Conservation (phyloP, 2,329 filamentous ascomycete species). For the Rhynchosporium secalis region DNA sequence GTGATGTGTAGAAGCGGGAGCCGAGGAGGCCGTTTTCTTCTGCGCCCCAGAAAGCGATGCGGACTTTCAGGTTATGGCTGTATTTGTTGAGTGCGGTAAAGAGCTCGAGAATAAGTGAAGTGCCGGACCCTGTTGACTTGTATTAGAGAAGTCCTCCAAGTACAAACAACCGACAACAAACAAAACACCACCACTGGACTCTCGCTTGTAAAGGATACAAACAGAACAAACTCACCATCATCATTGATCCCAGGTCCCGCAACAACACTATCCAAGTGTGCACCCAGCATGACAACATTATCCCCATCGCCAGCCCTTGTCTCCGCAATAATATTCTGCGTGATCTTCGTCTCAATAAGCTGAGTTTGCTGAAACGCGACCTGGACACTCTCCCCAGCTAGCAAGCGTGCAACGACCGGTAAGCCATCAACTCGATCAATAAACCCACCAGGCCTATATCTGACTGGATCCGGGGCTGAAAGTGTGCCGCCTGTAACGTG, state of each 20-base stretch:
- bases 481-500: slow-evolving; percentile 25
- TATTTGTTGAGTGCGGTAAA: slow-evolving; percentile 60
- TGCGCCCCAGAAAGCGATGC: slow-evolving; percentile 64
- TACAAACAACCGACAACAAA: background rate
- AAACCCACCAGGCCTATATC: slow-evolving; percentile 21
- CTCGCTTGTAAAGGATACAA: background rate
- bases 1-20: slow-evolving; percentile 55
- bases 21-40: slow-evolving; percentile 65
- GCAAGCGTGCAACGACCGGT: slow-evolving; percentile 15
- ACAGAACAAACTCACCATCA: slow-evolving; percentile 46
- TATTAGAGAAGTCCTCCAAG: background rate
- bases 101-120: slow-evolving; percentile 58
- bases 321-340: slow-evolving; percentile 45
- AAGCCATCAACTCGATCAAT: slow-evolving; percentile 25
- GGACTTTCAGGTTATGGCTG: slow-evolving; percentile 58
- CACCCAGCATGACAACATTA: slow-evolving; percentile 58
- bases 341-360: slow-evolving; percentile 21
- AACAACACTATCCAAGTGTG: slow-evolving; percentile 61
- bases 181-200: background rate
- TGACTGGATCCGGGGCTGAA: slow-evolving; percentile 22
- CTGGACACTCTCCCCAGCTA: slow-evolving; percentile 18
- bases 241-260: slow-evolving; percentile 67
- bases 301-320: slow-evolving; percentile 58
- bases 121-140: slow-evolving; percentile 46
- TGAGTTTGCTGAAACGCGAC: slow-evolving; percentile 24